Evolutionary conservation across 2,329 filamentous ascomycete genomes (phyloP).

Genomic region (Pseudogymnoascus sp.): DNA sequence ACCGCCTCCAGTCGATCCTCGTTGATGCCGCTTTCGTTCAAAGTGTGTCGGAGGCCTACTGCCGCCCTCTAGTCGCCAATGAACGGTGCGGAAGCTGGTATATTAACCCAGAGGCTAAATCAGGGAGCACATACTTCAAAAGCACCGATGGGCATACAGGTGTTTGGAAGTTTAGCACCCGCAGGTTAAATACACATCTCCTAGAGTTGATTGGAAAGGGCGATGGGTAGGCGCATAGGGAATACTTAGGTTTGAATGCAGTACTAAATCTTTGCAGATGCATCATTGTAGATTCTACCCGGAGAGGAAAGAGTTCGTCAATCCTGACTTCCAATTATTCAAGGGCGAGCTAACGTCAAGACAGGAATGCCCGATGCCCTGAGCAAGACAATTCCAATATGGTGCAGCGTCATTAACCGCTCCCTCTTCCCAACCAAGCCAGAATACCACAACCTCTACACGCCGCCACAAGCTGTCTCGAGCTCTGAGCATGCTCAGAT

Average conservation of each 20-base stretch:
- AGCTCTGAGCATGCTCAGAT: conserved; percentile 77
- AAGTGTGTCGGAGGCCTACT: conserved; percentile 46
- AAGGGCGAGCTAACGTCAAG: conserved; percentile 16
- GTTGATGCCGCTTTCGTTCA: conserved; percentile 70
- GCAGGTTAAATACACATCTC: conserved; percentile 78
- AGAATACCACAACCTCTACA: conserved; percentile 48
- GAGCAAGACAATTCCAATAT: conserved; percentile 88
- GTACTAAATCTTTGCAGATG: conserved; percentile 37
- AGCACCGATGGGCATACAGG: conserved; percentile 91
- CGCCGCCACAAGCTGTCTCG: conserved; percentile 66
- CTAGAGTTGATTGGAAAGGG: conserved; percentile 57
- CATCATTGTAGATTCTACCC: conserved; percentile 87
- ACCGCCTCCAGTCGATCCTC: conserved; percentile 73
- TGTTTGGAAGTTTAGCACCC: conserved; percentile 82
- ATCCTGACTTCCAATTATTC: background rate
- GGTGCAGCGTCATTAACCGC: conserved; percentile 81
- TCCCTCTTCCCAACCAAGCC: conserved; percentile 59
- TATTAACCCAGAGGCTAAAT: conserved; percentile 58
- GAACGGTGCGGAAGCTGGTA: conserved; percentile 98
- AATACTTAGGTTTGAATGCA: background rate
- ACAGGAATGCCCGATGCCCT: conserved; percentile 86
- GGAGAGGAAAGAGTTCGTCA: conserved; percentile 71
- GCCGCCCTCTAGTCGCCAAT: conserved; percentile 75
- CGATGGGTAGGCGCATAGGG: conserved; percentile 51
- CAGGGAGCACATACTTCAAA: conserved; percentile 86